Conservation (phyloP, 2,329 filamentous ascomycete genomes). For the Stemphylium lycopersici region DNA sequence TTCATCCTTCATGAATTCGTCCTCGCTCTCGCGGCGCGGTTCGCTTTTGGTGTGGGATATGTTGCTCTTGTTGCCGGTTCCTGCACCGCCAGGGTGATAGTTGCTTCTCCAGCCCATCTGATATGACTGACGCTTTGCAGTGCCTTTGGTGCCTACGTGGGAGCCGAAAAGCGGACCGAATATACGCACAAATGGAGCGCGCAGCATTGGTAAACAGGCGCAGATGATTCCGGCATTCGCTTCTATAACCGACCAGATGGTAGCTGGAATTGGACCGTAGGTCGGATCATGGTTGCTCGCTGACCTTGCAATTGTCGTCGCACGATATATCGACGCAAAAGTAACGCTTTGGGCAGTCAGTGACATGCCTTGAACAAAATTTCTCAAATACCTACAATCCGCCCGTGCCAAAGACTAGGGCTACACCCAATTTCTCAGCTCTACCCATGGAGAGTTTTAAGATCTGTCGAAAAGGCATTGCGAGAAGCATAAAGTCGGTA, state of each 20-base stretch:
- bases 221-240: constrained; percentile 34
- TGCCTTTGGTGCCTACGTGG: constrained; percentile 1
- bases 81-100: constrained; percentile 1
- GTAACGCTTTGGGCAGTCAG: constrained; percentile 25
- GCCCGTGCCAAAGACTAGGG: constrained; percentile 30
- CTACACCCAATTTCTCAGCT: constrained; percentile 30
- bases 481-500: constrained; percentile 27
- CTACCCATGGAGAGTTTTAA: constrained; percentile 26
- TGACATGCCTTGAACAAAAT: background rate
- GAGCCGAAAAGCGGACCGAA: constrained; percentile 29
- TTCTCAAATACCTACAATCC: constrained; percentile 21
- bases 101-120: constrained; percentile 20
- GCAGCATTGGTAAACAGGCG: constrained; percentile 31
- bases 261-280: constrained; percentile 31
- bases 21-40: constrained; percentile 26
- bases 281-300: constrained; percentile 31
- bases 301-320: constrained; percentile 32
- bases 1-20: constrained; percentile 12
- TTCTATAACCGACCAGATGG: constrained; percentile 33
- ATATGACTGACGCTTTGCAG: constrained; percentile 19
- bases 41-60: constrained; percentile 13
- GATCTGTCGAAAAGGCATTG: constrained; percentile 28
- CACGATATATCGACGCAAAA: constrained; percentile 33
- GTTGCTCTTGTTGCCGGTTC: constrained; percentile 13
- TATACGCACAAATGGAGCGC: constrained; percentile 28